Conservation (phyloP, 2,329 filamentous ascomycete genomes). For the Massarina eburnea region DNA sequence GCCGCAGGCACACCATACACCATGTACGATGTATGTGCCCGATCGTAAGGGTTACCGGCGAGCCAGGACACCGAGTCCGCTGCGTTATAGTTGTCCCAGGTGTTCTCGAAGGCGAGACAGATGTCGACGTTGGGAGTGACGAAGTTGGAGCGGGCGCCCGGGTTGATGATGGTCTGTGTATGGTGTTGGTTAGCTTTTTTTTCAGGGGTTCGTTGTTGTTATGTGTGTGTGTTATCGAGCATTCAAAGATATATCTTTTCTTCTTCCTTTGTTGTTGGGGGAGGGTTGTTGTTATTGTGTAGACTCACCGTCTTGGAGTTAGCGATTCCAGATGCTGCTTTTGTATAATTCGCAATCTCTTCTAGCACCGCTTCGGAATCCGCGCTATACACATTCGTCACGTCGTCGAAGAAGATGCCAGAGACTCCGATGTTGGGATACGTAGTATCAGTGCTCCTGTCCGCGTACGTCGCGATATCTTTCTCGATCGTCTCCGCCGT, state of each 20-base stretch:
- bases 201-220: too few relatives aligned
- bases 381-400: slow-evolving; percentile 1
- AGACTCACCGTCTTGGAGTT: not conserved
- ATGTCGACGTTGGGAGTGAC: slow-evolving; percentile 2
- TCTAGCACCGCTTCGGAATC: not conserved
- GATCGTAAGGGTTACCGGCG: slow-evolving; percentile 2
- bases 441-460: not conserved
- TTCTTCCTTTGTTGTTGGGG: too few relatives aligned
- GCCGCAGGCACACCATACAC: not conserved
- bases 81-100: not conserved
- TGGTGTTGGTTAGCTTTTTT: too few relatives aligned
- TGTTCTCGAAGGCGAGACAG: not conserved
- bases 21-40: not conserved
- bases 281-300: too few relatives aligned
- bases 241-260: too few relatives aligned
- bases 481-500: not conserved
- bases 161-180: slow-evolving; percentile 1
- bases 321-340: not conserved
- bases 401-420: slow-evolving; percentile 3
- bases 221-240: too few relatives aligned
- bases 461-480: not conserved
- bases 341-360: not conserved
- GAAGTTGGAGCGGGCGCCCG: slow-evolving; percentile 2
- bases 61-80: not conserved
- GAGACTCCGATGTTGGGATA: not conserved